Evolutionary conservation across 345 rosid species (phyloP).

Genomic region (Syzygium jambos): DNA sequence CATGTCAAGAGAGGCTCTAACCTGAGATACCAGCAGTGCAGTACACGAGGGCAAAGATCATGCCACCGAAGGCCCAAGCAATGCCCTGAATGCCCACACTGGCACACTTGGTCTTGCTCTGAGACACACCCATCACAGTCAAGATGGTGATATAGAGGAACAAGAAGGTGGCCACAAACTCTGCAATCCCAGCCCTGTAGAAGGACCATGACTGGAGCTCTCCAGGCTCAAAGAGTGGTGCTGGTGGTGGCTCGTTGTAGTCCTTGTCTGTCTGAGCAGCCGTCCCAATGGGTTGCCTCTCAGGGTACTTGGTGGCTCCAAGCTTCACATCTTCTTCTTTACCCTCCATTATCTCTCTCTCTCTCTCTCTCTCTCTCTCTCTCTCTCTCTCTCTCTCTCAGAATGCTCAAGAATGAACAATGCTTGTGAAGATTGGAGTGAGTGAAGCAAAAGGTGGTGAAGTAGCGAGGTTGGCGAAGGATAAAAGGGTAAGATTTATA

Average conservation of each 20-base stretch:
- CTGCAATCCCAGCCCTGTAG: conserved; percentile 23
- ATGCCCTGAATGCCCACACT: conserved; percentile 15
- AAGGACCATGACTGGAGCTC: conserved; percentile 20
- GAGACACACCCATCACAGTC: conserved; percentile 21
- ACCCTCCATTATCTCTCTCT: conserved; percentile 2
- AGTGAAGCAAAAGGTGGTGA: neutral
- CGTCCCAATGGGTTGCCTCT: conserved; percentile 17
- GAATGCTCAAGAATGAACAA: neutral
- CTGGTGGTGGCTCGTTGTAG: conserved; percentile 19
- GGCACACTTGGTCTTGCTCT: neutral
- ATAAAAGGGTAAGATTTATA: neutral
- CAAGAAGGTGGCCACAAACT: conserved; percentile 20
- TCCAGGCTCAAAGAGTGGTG: conserved; percentile 18
- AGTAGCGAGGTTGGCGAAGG: neutral
- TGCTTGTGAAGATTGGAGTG: neutral
- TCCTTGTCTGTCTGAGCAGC: conserved; percentile 14
- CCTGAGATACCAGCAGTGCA: conserved; percentile 20
- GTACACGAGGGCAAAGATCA: conserved; percentile 21
- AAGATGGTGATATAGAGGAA: conserved; percentile 17
- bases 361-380: neutral
- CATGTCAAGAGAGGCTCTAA: neutral
- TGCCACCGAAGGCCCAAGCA: conserved; percentile 21
- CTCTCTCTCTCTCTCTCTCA: neutral
- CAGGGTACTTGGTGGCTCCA: conserved; percentile 17
- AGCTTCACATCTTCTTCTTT: conserved; percentile 19